Percentiles rank a stretch among this genome's conserved stretches.
Evolutionary conservation across 306 rosid species (phyloP).

Genomic region (Vigna trinervia): DNA sequence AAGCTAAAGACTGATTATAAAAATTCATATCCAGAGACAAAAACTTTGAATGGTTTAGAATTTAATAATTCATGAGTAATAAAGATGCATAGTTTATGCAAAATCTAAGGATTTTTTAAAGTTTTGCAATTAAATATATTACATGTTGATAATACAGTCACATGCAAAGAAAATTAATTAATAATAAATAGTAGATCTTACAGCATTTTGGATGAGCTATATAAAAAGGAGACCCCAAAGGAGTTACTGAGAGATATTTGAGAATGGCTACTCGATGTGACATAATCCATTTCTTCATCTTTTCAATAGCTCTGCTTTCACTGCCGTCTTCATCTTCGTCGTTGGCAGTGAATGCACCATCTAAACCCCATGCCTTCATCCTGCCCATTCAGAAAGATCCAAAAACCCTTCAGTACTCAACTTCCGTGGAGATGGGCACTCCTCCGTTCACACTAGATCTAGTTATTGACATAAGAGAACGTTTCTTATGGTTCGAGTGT

Average conservation of each 20-base stretch:
- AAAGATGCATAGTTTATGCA: too few species aligned
- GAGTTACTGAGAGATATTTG: too few species aligned
- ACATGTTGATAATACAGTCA: too few species aligned
- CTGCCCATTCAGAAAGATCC: slow-evolving; percentile 50
- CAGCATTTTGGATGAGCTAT: not conserved
- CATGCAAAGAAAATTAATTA: too few species aligned
- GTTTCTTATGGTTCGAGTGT: slow-evolving; percentile 52
- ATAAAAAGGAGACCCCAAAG: not conserved
- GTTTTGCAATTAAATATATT: too few species aligned
- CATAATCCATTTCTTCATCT: slow-evolving; percentile 21
- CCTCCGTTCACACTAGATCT: slow-evolving; percentile 28
- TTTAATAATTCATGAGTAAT: too few species aligned
- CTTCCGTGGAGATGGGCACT: slow-evolving; percentile 45
- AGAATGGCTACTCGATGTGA: not conserved
- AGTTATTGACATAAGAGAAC: slow-evolving; percentile 47
- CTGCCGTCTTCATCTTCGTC: not conserved
- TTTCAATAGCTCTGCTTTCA: not conserved
- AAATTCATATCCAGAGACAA: too few species aligned
- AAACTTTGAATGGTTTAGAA: too few species aligned
- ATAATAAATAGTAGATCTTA: not conserved
- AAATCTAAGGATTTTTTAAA: too few species aligned
- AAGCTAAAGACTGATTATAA: too few species aligned
- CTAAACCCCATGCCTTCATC: slow-evolving; percentile 31
- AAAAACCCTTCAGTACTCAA: slow-evolving; percentile 46
- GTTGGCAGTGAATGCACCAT: not conserved